These are phyloP conservation scores for Nemania sp. DNA, from an alignment of 2,329 filamentous ascomycete genomes.

Conservation along the genomic window DNA sequence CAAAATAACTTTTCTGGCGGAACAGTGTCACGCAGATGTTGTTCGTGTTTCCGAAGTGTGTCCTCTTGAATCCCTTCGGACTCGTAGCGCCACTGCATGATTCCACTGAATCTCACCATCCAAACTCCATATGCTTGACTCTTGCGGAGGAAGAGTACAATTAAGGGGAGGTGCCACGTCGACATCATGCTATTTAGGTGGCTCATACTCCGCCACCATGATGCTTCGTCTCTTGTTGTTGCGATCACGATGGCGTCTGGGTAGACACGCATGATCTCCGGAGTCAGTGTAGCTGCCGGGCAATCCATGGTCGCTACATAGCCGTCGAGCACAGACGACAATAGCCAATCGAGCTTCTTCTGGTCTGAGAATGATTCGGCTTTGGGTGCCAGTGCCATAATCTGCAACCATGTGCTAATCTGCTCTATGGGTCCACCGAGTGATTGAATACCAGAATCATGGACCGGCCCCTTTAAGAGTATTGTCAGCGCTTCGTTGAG, in stretches of 20 bases:
- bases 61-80: slow-evolving; percentile 38
- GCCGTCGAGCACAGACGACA: slow-evolving; percentile 42
- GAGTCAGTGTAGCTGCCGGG: slow-evolving; percentile 46
- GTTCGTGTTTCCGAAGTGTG: slow-evolving; percentile 38
- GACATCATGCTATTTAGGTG: slow-evolving; percentile 40
- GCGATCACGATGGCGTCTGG: slow-evolving; percentile 54
- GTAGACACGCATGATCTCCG: slow-evolving; percentile 52
- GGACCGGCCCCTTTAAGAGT: slow-evolving; percentile 41
- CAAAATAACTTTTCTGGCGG: slow-evolving; percentile 41
- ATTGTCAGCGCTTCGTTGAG: slow-evolving; percentile 44
- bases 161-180: slow-evolving; percentile 40
- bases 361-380: slow-evolving; percentile 36
- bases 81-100: slow-evolving; percentile 39
- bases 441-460: slow-evolving; percentile 42
- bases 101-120: slow-evolving; percentile 38
- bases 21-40: slow-evolving; percentile 39
- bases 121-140: slow-evolving; percentile 40
- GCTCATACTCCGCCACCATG: slow-evolving; percentile 45
- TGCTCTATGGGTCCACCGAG: slow-evolving; percentile 44
- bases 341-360: slow-evolving; percentile 42
- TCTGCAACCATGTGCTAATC: slow-evolving; percentile 40
- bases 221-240: slow-evolving; percentile 44
- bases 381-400: slow-evolving; percentile 41
- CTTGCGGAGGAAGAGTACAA: slow-evolving; percentile 41
- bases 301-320: slow-evolving; percentile 47